These are phyloP conservation scores for Aurantiochytrium sp. DNA, from an alignment of 108 stramenopile genomes.

Conservation along the genomic window DNA sequence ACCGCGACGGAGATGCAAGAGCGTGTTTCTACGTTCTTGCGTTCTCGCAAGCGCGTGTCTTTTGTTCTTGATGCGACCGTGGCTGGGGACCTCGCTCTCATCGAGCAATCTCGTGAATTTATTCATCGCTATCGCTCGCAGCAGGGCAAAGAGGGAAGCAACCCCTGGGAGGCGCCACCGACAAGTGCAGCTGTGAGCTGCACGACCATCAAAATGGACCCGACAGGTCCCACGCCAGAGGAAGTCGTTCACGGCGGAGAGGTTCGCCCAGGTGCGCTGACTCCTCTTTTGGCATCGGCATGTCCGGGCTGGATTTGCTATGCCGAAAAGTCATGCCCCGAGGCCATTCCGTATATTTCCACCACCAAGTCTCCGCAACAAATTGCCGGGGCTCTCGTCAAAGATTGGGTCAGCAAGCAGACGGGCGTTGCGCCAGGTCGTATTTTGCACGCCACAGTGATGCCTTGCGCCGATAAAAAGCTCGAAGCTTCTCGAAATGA, in stretches of 20 bases:
- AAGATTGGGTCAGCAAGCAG: slow-evolving; percentile 15
- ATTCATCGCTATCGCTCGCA: background rate
- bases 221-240: background rate
- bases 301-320: slow-evolving; percentile 97
- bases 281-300: slow-evolving; percentile 75
- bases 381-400: slow-evolving; percentile 42
- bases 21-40: slow-evolving; percentile 21
- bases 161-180: background rate
- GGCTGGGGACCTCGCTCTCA: slow-evolving; percentile 32
- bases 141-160: background rate
- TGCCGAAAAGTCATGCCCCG: slow-evolving; percentile 83
- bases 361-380: slow-evolving; percentile 71
- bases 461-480: slow-evolving; percentile 99
- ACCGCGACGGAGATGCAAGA: slow-evolving; percentile 17
- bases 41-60: slow-evolving; percentile 25
- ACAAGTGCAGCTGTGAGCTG: background rate
- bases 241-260: background rate
- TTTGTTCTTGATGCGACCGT: slow-evolving; percentile 34
- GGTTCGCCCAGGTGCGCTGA: background rate
- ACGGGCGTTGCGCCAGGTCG: slow-evolving; percentile 28
- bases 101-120: slow-evolving; percentile 41
- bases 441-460: slow-evolving; percentile 57
- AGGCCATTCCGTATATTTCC: slow-evolving; percentile 69
- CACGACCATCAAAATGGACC: slow-evolving; percentile 7
- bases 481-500: slow-evolving; percentile 88